phyloP scores from a whole-genome alignment of 2,329 filamentous ascomycete genomes.

The Monilinia polystroma region DNA sequence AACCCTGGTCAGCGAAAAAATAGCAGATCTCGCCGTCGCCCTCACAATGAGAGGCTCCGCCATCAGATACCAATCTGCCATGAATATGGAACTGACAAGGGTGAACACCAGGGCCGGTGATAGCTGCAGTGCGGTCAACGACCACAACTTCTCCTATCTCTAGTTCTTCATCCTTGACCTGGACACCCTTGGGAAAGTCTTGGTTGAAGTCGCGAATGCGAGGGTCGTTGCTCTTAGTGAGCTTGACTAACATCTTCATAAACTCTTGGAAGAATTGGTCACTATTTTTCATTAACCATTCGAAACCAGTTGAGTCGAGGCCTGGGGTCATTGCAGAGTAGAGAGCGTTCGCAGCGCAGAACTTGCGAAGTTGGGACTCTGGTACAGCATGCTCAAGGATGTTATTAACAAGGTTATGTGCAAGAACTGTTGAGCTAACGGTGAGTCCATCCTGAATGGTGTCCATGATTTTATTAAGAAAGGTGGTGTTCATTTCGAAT shows the following conservation, averaged over 20 bases:
- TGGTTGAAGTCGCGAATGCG: conserved; percentile 28
- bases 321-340: conserved; percentile 22
- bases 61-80: neutral
- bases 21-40: conserved; percentile 1
- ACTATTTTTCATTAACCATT: conserved; percentile 18
- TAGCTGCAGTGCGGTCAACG: neutral
- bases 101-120: conserved; percentile 18
- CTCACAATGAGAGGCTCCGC: neutral
- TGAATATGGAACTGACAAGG: conserved; percentile 28
- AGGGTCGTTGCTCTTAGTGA: conserved; percentile 27
- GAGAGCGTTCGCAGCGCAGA: conserved; percentile 25
- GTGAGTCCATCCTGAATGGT: conserved; percentile 33
- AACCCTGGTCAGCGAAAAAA: neutral
- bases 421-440: conserved; percentile 25
- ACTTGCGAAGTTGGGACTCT: conserved; percentile 28
- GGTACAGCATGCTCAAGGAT: conserved; percentile 26
- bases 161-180: conserved; percentile 7
- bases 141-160: neutral
- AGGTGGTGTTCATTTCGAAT: conserved; percentile 13
- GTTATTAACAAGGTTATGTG: conserved; percentile 19
- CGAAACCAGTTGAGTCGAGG: neutral
- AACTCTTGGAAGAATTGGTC: conserved; percentile 28
- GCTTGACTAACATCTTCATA: conserved; percentile 21
- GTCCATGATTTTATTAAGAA: conserved; percentile 34
- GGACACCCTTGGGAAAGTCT: neutral